These are phyloP conservation scores for Cyclostephanos invisitatus DNA, from an alignment of 108 stramenopile genomes.

Conservation along the genomic window DNA sequence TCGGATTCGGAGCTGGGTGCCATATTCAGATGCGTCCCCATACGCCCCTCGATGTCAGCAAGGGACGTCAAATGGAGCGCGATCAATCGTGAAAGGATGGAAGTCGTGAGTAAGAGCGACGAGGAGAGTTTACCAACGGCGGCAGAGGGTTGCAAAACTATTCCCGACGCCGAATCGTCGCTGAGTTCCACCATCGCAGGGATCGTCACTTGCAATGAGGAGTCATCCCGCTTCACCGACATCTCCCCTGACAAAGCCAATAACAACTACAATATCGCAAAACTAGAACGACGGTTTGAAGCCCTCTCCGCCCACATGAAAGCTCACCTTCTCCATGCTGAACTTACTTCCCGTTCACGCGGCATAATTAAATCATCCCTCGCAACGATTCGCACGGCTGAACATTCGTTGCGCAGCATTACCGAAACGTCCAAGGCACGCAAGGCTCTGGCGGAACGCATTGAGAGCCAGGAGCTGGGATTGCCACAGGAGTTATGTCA, in stretches of 20 bases:
- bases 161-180: background rate
- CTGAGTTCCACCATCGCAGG: background rate
- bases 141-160: background rate
- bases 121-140: background rate
- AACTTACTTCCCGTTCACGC: slow-evolving; percentile 35
- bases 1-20: slow-evolving; percentile 33
- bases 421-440: slow-evolving; percentile 49
- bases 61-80: background rate
- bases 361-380: slow-evolving; percentile 37
- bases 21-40: slow-evolving; percentile 25
- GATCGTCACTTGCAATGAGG: background rate
- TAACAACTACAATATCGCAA: background rate
- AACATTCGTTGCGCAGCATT: slow-evolving; percentile 46
- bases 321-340: slow-evolving; percentile 31
- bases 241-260: background rate
- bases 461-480: slow-evolving; percentile 26
- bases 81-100: background rate
- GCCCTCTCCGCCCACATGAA: slow-evolving; percentile 32
- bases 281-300: slow-evolving; percentile 34
- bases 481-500: slow-evolving; percentile 72
- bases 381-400: slow-evolving; percentile 34
- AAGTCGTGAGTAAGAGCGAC: background rate
- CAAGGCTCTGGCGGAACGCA: slow-evolving; percentile 42
- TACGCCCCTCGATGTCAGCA: background rate
- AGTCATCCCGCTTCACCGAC: background rate